Evolutionary conservation across 2,329 filamentous ascomycete species (phyloP).

Genomic region (Elsinoe ampelina): DNA sequence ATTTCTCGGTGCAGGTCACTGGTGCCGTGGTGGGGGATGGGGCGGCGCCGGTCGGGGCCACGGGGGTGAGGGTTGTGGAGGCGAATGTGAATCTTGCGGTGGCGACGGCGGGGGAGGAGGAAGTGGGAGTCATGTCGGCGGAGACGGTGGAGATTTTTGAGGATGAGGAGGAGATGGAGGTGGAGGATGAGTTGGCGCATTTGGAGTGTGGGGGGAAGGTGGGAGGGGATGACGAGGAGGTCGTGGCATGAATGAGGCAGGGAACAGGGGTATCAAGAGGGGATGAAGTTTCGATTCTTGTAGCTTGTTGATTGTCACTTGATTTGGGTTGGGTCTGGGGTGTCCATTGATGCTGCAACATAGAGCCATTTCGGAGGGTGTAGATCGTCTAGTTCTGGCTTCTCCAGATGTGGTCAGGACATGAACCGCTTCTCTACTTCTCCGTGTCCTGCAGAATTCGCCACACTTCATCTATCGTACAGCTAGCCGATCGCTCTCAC

Average conservation of each 20-base stretch:
- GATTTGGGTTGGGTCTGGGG: no score
- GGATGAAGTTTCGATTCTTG: neutral
- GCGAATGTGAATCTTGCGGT: neutral
- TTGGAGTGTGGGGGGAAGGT: neutral
- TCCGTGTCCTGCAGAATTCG: no score
- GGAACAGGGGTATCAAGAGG: neutral
- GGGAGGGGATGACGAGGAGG: neutral
- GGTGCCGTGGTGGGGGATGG: constrained; percentile 20
- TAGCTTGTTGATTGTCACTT: neutral
- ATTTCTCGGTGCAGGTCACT: constrained; percentile 31
- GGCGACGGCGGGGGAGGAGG: no score
- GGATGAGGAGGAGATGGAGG: neutral
- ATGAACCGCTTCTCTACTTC: no score
- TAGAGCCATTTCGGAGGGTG: no score
- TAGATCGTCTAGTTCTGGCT: no score
- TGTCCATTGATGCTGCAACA: no score
- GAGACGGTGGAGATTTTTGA: neutral
- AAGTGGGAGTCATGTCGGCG: no score
- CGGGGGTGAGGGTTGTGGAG: neutral
- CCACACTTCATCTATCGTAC: no score
- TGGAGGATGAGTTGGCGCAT: neutral
- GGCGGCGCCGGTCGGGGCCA: neutral
- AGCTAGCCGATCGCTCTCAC: no score
- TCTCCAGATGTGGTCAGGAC: no score
- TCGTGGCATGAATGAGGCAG: neutral